These are phyloP conservation scores for Immersiella caudata DNA, from an alignment of 495 filamentous ascomycete species.

Conservation along the genomic window DNA sequence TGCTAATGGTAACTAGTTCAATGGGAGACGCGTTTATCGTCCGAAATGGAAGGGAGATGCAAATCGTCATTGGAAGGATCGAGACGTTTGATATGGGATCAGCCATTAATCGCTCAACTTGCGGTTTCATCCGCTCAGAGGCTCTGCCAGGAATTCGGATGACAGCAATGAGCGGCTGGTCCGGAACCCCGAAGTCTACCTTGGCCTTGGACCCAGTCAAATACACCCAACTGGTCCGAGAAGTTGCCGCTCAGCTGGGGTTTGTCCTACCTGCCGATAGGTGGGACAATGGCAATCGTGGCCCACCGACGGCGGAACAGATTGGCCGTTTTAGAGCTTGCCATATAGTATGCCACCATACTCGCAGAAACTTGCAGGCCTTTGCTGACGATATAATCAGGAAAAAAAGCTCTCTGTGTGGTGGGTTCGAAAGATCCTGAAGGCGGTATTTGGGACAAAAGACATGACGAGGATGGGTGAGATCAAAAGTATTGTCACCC, in stretches of 20 bases:
- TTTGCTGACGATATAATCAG: neutral
- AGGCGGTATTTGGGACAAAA: neutral
- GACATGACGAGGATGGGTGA: neutral
- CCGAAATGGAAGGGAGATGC: neutral
- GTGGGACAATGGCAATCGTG: conserved; percentile 18
- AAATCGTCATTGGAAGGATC: neutral
- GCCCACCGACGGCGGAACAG: conserved; percentile 4
- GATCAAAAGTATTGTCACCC: neutral
- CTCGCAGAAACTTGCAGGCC: neutral
- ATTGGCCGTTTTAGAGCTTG: conserved; percentile 13
- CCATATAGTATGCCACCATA: conserved; percentile 10
- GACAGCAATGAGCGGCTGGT: neutral
- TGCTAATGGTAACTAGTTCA: neutral
- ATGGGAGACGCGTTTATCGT: neutral
- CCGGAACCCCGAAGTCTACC: neutral
- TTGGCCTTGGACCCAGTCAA: conserved; percentile 13
- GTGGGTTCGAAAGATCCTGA: neutral
- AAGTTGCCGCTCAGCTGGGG: neutral
- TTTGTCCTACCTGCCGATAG: neutral
- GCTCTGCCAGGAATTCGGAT: neutral
- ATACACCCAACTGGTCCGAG: conserved; percentile 13
- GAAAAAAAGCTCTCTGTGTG: conserved; percentile 6
- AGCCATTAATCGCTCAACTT: neutral
- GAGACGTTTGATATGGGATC: neutral
- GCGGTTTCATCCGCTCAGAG: neutral